Percentiles rank a stretch among this genome's conserved stretches.
These are phyloP conservation scores for Fusarium sp. DNA, from an alignment of 2,329 filamentous ascomycete genomes.

Conservation along the genomic window DNA sequence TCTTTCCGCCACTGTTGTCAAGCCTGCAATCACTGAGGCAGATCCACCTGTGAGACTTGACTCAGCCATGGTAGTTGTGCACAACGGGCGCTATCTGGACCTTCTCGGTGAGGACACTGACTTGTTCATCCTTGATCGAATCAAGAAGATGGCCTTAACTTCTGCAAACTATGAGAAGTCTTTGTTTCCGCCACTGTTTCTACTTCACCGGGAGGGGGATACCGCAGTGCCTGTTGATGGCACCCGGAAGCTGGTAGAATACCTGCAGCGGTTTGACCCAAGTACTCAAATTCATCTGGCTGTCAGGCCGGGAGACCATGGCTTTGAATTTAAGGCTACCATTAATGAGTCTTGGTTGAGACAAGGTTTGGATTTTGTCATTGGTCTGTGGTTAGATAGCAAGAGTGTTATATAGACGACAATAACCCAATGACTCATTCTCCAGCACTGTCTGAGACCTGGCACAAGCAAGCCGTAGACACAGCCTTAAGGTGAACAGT, in stretches of 20 bases:
- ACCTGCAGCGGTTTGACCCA: neutral
- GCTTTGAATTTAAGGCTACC: neutral
- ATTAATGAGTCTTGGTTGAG: neutral
- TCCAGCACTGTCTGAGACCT: rapidly evolving
- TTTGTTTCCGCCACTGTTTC: neutral
- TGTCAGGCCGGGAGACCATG: neutral
- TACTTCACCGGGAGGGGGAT: neutral
- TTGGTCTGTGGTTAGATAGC: neutral
- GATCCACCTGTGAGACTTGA: neutral
- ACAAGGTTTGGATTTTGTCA: neutral
- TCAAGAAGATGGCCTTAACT: rapidly evolving
- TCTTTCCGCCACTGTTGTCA: rapidly evolving
- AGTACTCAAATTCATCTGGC: neutral
- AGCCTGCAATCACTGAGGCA: neutral
- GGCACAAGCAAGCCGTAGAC: no score
- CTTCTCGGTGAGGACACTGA: neutral
- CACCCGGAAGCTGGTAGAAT: neutral
- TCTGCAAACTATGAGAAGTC: rapidly evolving
- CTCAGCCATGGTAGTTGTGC: neutral
- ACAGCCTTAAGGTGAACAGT: rapidly evolving
- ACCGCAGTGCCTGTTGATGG: neutral
- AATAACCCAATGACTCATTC: rapidly evolving
- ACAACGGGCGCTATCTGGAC: neutral
- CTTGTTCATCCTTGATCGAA: neutral
- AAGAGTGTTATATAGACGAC: neutral